These are phyloP conservation scores for Penicillium subrubescens DNA, from an alignment of 495 filamentous ascomycete species.

Conservation along the genomic window DNA sequence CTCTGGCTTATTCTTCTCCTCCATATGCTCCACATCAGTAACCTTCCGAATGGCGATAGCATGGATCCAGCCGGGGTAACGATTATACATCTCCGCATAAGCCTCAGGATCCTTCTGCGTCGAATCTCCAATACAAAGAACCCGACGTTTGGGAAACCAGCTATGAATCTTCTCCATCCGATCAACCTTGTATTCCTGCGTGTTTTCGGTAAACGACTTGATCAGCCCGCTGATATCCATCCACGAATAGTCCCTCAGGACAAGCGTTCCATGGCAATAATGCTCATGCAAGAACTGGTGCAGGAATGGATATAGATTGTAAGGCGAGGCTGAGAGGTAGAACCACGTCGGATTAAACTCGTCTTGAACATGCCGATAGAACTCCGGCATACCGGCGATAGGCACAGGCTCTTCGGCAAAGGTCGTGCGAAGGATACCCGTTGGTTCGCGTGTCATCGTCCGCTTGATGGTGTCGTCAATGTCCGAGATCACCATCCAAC, in stretches of 20 bases:
- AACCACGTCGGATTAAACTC: conserved; percentile 74
- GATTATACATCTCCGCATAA: conserved; percentile 72
- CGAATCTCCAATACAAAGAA: conserved; percentile 85
- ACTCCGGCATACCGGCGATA: conserved; percentile 78
- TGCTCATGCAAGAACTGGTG: conserved; percentile 63
- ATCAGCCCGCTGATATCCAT: conserved; percentile 80
- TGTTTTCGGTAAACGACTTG: conserved; percentile 75
- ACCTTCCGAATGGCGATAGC: conserved; percentile 85
- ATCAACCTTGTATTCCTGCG: conserved; percentile 83
- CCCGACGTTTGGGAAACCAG: conserved; percentile 76
- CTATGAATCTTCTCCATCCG: conserved; percentile 73
- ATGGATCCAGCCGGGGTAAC: conserved; percentile 71
- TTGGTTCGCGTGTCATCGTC: conserved; percentile 75
- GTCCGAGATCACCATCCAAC: conserved; percentile 89
- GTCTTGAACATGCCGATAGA: conserved; percentile 67
- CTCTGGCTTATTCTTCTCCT: conserved; percentile 69
- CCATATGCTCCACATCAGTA: conserved; percentile 69
- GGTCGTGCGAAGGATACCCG: conserved; percentile 79
- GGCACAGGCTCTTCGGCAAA: conserved; percentile 75
- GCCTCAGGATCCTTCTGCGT: conserved; percentile 92
- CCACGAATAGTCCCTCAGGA: conserved; percentile 87
- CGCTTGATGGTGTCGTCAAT: conserved; percentile 97
- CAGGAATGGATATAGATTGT: conserved; percentile 93
- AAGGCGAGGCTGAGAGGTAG: conserved; percentile 92
- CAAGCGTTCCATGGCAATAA: conserved; percentile 76